Evolutionary conservation across 805 yeast species (phyloP), one percentile per base, ranked within the genome.

Genomic region (Candida chauliodis): DNA sequence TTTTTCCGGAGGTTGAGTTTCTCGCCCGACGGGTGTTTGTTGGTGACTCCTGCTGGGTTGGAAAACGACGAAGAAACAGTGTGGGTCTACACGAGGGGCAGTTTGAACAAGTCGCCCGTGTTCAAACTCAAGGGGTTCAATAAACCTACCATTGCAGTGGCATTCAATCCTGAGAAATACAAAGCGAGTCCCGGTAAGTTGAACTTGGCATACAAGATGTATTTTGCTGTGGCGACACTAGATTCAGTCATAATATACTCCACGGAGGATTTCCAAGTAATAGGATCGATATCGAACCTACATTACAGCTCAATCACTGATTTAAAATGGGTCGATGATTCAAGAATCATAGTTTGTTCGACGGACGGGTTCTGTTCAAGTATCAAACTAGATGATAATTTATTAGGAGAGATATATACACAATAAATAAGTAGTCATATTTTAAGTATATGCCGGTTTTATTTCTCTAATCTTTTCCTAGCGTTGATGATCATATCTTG

Each of bases 271-370:
- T 51, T 69, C 18, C 59, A 71, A 40, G 95, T 97, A 2, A 51
- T 93, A 16, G 93, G 90, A 4, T 63, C 76, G 10, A 82, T 83
- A 2, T 73, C 85, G 0, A 88, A 88, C 50, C 66, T 93, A 36
- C 99, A 93, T 55, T 90, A 90, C 52, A 81, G 95, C 2, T 78
- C 93, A 1, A 72, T 93, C 23, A 90, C 99, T 0, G 99, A 93
- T 56, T 53, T 91, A 34, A 63, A 82, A 7, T 93, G 99, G 99
- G 59, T 63, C 4, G 89, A 86, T 57, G 99, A 98, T 0, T 59
- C 61, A 11, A 63, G 75, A 10, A 59, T 93, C 13, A 66, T 91
- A 49, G 69, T 85, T 17, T 79, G 95, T 5, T 85, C 96, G 0
- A 84, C 95, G 0, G 99, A 93, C 58, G 98, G 98, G 14, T 91